These are phyloP conservation scores for Ophiosphaerella herpotricha DNA, from an alignment of 2,329 filamentous ascomycete species.

Conservation along the genomic window DNA sequence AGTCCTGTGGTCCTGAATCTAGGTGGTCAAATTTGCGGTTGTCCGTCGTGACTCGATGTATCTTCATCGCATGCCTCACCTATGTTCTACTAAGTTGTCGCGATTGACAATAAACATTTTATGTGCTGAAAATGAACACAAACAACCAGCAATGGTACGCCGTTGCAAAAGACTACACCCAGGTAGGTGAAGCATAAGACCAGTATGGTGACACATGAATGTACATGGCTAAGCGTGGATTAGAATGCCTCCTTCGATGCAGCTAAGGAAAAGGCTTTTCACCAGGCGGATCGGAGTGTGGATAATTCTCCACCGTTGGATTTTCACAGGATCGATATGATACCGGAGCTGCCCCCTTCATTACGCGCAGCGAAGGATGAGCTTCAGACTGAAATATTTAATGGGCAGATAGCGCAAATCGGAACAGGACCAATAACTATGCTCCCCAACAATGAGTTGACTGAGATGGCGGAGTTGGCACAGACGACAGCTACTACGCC, in stretches of 20 bases:
- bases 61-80: not conserved
- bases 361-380: not conserved
- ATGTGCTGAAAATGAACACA: too few relatives aligned
- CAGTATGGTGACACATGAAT: too few relatives aligned
- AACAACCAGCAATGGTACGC: too few relatives aligned
- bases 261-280: too few relatives aligned
- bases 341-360: not conserved
- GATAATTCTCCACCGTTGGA: not conserved
- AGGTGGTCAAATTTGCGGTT: not conserved
- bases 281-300: not conserved
- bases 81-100: not conserved
- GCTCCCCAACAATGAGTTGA: not conserved
- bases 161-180: too few relatives aligned
- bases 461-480: not conserved
- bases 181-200: too few relatives aligned
- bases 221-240: too few relatives aligned
- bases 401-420: not conserved
- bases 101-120: too few relatives aligned
- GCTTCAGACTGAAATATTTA: not conserved
- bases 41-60: not conserved
- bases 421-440: not conserved
- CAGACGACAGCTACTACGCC: not conserved
- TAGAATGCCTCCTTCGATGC: too few relatives aligned
- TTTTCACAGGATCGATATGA: not conserved
- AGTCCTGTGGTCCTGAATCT: conserved; percentile 1